phyloP scores from a whole-genome alignment of 768 basidiomycete genomes.

The Pleurotus tuber-regium region DNA sequence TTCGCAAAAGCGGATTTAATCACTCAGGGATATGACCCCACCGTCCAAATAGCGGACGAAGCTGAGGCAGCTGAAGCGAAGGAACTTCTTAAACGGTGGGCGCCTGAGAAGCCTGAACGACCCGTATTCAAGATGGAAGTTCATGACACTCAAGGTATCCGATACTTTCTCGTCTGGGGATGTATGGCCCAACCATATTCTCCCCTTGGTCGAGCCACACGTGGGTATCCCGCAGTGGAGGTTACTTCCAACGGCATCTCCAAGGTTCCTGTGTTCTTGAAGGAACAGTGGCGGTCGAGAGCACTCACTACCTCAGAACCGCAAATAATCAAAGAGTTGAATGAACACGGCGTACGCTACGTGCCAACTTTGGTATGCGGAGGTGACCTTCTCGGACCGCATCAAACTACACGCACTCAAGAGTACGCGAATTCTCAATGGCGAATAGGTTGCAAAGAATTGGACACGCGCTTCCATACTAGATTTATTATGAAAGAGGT shows the following conservation, averaged over 20 bases:
- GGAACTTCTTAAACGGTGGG: neutral
- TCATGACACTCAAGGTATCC: neutral
- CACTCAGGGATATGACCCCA: neutral
- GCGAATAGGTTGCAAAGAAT: slow-evolving; percentile 9
- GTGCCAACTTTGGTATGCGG: slow-evolving; percentile 21
- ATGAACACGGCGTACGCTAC: slow-evolving; percentile 16
- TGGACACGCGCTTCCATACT: neutral
- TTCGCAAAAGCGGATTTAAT: slow-evolving; percentile 8
- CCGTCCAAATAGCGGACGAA: neutral
- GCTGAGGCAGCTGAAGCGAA: neutral
- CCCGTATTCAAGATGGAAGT: slow-evolving; percentile 1
- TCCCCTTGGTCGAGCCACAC: slow-evolving; percentile 20
- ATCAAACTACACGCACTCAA: slow-evolving; percentile 10
- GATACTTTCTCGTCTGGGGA: slow-evolving; percentile 3
- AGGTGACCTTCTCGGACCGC: slow-evolving; percentile 19
- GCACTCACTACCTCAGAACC: slow-evolving; percentile 15
- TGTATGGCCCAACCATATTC: slow-evolving; percentile 1
- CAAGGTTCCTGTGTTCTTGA: no score
- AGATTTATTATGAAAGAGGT: neutral
- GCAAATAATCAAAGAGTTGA: slow-evolving; percentile 17
- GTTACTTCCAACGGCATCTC: no score
- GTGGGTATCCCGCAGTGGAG: no score
- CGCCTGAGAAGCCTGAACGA: neutral
- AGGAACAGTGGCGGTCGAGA: slow-evolving; percentile 18
- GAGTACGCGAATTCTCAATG: slow-evolving; percentile 6